Conservation (phyloP, 164 flowering plant species). For the Vitis rupestris region DNA sequence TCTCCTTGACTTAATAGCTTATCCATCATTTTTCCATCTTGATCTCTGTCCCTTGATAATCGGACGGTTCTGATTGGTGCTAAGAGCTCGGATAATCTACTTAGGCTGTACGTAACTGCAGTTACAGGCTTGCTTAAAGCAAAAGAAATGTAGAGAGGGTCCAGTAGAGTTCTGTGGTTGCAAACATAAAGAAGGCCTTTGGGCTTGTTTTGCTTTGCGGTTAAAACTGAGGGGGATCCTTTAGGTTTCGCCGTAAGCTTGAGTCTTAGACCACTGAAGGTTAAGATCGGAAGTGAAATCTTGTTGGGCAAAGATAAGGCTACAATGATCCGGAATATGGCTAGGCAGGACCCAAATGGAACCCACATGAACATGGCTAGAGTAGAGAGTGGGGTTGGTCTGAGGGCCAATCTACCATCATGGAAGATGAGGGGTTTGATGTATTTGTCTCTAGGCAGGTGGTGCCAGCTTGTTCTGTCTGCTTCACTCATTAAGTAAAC, state of each 20-base stretch:
- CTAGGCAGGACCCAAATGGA: constrained; percentile 35
- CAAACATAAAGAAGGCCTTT: constrained; percentile 46
- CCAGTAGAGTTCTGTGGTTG: constrained; percentile 54
- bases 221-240: not conserved
- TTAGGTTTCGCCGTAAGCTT: constrained; percentile 1
- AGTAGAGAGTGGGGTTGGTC: constrained; percentile 31
- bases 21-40: constrained; percentile 43
- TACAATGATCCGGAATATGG: constrained; percentile 23
- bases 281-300: constrained; percentile 24
- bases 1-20: constrained; percentile 40
- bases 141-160: constrained; percentile 44
- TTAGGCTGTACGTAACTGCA: constrained; percentile 60
- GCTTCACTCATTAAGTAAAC: constrained; percentile 33
- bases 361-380: constrained; percentile 48
- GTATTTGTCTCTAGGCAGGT: constrained; percentile 33
- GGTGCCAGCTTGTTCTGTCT: constrained; percentile 40
- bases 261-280: constrained; percentile 28
- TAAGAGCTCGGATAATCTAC: constrained; percentile 44
- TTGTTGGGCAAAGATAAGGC: constrained; percentile 27
- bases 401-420: constrained; percentile 48
- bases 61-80: constrained; percentile 57
- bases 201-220: not conserved
- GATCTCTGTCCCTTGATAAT: constrained; percentile 36
- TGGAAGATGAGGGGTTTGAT: constrained; percentile 53
- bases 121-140: constrained; percentile 28